Percentiles rank a stretch among this genome's conserved stretches.
Evolutionary conservation across 805 yeast genomes (phyloP).

Genomic region (Kodamaea laetipori): DNA sequence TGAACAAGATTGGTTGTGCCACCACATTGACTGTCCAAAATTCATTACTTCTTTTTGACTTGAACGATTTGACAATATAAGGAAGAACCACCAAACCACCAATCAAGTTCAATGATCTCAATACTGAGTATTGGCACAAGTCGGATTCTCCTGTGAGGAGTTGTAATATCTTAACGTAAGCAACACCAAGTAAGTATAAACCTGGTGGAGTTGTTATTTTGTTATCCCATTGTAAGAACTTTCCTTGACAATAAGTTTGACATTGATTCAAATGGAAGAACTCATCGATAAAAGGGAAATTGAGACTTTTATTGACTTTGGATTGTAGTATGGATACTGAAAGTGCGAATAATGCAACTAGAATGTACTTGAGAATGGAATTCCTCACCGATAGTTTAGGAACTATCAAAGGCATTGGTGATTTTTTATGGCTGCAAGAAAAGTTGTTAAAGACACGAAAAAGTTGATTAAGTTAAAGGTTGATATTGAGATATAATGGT

Average conservation of each 20-base stretch:
- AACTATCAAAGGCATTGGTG: conserved; percentile 24
- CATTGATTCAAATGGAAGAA: conserved; percentile 85
- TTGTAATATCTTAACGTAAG: conserved; percentile 39
- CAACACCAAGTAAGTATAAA: conserved; percentile 55
- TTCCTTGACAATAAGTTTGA: conserved; percentile 59
- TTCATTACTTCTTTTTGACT: conserved; percentile 17
- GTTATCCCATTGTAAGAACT: conserved; percentile 73
- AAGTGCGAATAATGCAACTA: background rate
- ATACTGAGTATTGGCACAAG: conserved; percentile 22
- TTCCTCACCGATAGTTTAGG: conserved; percentile 1
- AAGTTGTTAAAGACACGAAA: too few relatives aligned
- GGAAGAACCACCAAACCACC: conserved; percentile 66
- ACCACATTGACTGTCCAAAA: conserved; percentile 32
- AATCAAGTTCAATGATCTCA: conserved; percentile 56
- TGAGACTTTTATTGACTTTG: conserved; percentile 19
- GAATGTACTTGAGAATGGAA: conserved; percentile 1
- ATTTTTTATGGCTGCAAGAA: conserved; percentile 10
- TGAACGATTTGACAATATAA: conserved; percentile 34
- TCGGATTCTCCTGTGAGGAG: conserved; percentile 36
- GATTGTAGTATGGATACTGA: background rate
- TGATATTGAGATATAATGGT: too few relatives aligned
- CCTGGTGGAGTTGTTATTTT: conserved; percentile 99
- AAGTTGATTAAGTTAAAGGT: too few relatives aligned
- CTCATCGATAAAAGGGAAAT: conserved; percentile 65
- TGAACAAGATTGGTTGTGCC: conserved; percentile 68